Base-by-base conservation (phyloP, 495 filamentous ascomycete genomes). In the Bryoglossum gracile region DNA sequence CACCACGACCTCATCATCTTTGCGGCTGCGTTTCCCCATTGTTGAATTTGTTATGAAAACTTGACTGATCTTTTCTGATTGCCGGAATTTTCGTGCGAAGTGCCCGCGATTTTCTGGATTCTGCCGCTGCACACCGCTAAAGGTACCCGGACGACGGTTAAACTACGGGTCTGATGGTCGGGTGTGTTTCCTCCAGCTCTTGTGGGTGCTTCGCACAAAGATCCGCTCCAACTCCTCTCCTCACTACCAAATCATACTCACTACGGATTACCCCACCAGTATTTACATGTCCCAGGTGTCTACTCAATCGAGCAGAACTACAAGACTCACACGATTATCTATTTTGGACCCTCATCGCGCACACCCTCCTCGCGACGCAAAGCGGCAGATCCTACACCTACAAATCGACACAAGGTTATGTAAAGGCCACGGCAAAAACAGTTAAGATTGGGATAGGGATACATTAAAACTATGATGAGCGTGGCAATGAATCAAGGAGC, bases 321-420 rank as follows among this genome's bases (percentile, higher is more conserved):
- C n/a, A n/a, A n/a, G n/a, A n/a, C n/a, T n/a, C n/a, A n/a, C n/a
- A n/a, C n/a, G n/a, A n/a, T n/a, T n/a, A n/a, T n/a, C 30, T 11
- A 38, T 26, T 13, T 28, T 26, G 18, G 24, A 24, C 2, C 24
- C 9, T 21, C 18, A 25, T 40, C 38, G 46, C 46, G 46, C 47
- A 23, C 41, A 43, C 28, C 47, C n/a, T 24, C 43, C 34, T 28
- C 45, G 32, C 41, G 33, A 36, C 42, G 13, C 21, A 37, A 37
- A 23, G 38, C 25, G 10, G 3, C 41, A 35, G 8, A 25, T 34
- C 22, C n/a, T n/a, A n/a, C n/a, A n/a, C n/a, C n/a, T n/a, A n/a
- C n/a, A n/a, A n/a, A n/a, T 30, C 50, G 24, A 40, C 55, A 48
- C 46, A 43, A 50, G 51, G 55, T 58, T 58, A 54, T 54, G 55